Conservation (phyloP, 2,329 filamentous ascomycete genomes). For the Chrysoporthe cubensis region DNA sequence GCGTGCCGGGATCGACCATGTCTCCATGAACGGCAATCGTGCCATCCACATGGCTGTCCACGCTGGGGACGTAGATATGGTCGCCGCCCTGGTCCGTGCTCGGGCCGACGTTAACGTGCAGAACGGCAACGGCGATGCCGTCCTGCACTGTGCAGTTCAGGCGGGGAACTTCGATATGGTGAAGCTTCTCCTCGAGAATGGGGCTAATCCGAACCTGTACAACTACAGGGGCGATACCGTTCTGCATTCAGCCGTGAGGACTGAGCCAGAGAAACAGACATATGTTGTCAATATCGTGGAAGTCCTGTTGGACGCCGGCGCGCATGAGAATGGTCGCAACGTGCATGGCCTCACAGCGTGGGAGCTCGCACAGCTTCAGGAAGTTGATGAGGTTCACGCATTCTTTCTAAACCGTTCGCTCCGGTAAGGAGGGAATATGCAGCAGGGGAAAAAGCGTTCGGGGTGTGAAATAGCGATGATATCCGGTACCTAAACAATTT, state of each 20-base stretch:
- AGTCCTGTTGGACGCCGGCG: not conserved
- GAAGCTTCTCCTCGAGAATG: not conserved
- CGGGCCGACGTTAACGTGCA: not conserved
- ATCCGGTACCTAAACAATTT: too few relatives aligned
- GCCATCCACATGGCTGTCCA: not conserved
- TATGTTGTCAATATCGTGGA: not conserved
- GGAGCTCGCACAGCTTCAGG: not conserved
- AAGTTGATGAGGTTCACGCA: not conserved
- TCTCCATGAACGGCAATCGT: not conserved
- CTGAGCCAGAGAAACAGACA: not conserved
- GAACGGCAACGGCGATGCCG: not conserved
- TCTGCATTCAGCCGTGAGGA: not conserved
- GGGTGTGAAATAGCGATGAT: too few relatives aligned
- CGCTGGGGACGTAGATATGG: not conserved
- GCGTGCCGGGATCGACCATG: not conserved
- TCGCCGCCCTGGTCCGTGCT: not conserved
- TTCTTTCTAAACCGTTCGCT: not conserved
- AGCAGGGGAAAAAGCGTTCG: too few relatives aligned
- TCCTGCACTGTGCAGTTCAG: not conserved
- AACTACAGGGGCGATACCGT: not conserved
- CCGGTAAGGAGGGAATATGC: not conserved
- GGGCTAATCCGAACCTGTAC: not conserved
- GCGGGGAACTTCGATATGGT: not conserved
- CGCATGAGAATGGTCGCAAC: not conserved
- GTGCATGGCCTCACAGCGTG: not conserved